Percentiles rank a stretch among this genome's conserved stretches.
These are phyloP conservation scores for Halenospora varia DNA, from an alignment of 495 filamentous ascomycete genomes.

Conservation along the genomic window DNA sequence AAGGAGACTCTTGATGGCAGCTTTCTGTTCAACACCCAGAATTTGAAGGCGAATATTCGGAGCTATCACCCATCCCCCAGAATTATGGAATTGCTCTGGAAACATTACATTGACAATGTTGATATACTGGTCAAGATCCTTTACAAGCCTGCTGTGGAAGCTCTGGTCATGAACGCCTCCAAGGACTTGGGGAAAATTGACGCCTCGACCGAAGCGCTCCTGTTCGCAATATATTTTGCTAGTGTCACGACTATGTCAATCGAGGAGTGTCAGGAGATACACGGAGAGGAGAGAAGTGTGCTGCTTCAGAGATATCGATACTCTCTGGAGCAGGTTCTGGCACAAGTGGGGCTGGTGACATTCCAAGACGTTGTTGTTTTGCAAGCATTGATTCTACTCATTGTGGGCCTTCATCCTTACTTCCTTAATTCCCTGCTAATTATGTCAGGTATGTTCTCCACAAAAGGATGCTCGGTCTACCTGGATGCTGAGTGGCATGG, in stretches of 20 bases:
- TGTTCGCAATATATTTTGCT: constrained; percentile 74
- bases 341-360: constrained; percentile 66
- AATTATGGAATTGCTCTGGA: constrained; percentile 60
- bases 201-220: constrained; percentile 59
- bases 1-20: constrained; percentile 47
- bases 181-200: constrained; percentile 49
- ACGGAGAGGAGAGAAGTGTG: constrained; percentile 47
- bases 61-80: constrained; percentile 47
- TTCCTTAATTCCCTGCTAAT: neutral
- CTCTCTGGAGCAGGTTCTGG: constrained; percentile 69
- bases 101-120: constrained; percentile 61
- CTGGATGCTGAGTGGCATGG: constrained; percentile 58
- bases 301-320: constrained; percentile 66
- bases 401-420: constrained; percentile 26
- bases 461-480: constrained; percentile 14
- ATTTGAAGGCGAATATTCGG: constrained; percentile 42
- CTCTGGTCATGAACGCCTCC: constrained; percentile 28
- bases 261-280: constrained; percentile 43
- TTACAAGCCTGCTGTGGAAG: constrained; percentile 47
- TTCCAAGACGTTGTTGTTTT: constrained; percentile 68
- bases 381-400: constrained; percentile 71
- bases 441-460: neutral
- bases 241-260: constrained; percentile 60
- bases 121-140: constrained; percentile 66
- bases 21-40: constrained; percentile 59